Evolutionary conservation across 176 grass and related monocot species (phyloP).

Genomic region (Hordeum vulgare): MorexV3_pseudomolecules_assembly NC_058524.1:560616956-560617455

Average conservation of each 20-base stretch:
- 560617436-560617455: neutral
- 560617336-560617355: conserved; percentile 15
- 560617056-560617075: conserved; percentile 26
- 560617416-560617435: neutral
- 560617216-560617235: conserved; percentile 22
- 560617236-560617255: conserved; percentile 25
- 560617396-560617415: neutral
- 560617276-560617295: conserved; percentile 57
- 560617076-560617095: conserved; percentile 5
- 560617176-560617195: conserved; percentile 27
- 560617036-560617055: neutral
- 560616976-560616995: conserved; percentile 12
- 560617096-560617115: neutral
- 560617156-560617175: neutral
- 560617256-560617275: conserved; percentile 35
- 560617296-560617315: conserved; percentile 68
- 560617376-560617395: neutral
- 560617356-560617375: neutral
- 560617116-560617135: conserved; percentile 28
- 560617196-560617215: conserved; percentile 20
- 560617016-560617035: neutral
- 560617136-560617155: neutral
- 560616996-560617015: neutral
- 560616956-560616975: neutral
- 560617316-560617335: conserved; percentile 92